A percentile compares a stretch with the other conserved stretches of the same genome.
Evolutionary conservation across 306 rosid species (phyloP).

Genomic region (Cucurbita moschata): DNA sequence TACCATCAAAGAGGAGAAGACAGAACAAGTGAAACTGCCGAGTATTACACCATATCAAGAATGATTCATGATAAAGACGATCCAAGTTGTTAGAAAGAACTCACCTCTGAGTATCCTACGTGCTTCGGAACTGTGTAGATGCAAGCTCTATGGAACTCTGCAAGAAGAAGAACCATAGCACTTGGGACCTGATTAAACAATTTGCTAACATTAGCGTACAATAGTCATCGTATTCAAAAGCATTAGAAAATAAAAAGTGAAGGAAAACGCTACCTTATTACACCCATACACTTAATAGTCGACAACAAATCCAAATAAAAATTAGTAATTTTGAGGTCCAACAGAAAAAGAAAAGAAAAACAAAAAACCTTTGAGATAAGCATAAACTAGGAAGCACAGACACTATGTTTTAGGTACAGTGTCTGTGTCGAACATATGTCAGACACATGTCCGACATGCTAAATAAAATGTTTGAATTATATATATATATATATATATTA

Average conservation of each 20-base stretch:
- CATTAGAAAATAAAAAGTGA: neutral
- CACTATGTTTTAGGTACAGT: no score
- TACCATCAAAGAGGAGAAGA: neutral
- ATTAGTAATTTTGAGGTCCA: neutral
- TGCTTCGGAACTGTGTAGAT: slow-evolving; percentile 85
- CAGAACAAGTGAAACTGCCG: neutral
- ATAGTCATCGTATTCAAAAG: neutral
- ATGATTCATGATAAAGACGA: neutral
- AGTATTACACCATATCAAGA: neutral
- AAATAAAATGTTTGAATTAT: no score
- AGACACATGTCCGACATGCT: no score
- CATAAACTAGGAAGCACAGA: no score
- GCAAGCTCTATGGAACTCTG: slow-evolving; percentile 76
- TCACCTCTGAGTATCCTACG: slow-evolving; percentile 46
- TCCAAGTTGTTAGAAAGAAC: neutral
- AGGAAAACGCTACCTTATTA: neutral
- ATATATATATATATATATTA: no score
- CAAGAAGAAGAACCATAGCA: slow-evolving; percentile 66
- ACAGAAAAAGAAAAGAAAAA: neutral
- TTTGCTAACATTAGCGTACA: neutral
- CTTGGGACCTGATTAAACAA: slow-evolving; percentile 46
- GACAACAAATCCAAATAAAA: neutral
- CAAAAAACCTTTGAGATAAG: no score
- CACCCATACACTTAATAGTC: neutral
- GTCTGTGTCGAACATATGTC: no score